These are phyloP conservation scores for Creolimax fragrantissima DNA, from an alignment of 78 protist genomes.

Conservation along the genomic window DNA sequence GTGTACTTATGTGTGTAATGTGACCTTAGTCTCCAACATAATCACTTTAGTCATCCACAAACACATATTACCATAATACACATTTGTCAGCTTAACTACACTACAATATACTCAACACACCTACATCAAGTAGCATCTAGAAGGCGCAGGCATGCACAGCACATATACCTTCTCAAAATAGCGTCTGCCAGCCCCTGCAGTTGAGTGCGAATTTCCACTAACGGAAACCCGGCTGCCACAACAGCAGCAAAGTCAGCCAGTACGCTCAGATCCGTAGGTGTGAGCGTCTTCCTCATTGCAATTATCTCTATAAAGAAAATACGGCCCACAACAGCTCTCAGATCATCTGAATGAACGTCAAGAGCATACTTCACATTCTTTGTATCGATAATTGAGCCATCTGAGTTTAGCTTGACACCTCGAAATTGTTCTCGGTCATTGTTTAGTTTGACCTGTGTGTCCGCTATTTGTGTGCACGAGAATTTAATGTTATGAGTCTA, in stretches of 20 bases:
- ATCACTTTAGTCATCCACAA: background rate
- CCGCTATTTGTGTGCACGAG: too few relatives aligned
- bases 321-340: background rate
- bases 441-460: too few relatives aligned
- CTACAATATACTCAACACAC: too few relatives aligned
- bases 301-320: background rate
- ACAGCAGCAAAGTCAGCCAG: background rate
- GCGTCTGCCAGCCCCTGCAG: background rate
- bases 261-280: background rate
- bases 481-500: too few relatives aligned
- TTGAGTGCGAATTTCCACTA: background rate
- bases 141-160: background rate
- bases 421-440: too few relatives aligned
- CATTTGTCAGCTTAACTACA: too few relatives aligned
- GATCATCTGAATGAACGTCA: background rate
- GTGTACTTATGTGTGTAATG: background rate
- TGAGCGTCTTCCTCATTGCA: background rate
- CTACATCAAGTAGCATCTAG: too few relatives aligned
- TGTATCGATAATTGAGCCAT: too few relatives aligned
- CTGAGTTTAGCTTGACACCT: too few relatives aligned
- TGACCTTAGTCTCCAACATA: too few relatives aligned
- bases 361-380: too few relatives aligned
- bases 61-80: background rate
- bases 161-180: background rate
- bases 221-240: background rate